Conservation (phyloP, 257 asterid genomes). For the Scutellaria baicalensis region DNA sequence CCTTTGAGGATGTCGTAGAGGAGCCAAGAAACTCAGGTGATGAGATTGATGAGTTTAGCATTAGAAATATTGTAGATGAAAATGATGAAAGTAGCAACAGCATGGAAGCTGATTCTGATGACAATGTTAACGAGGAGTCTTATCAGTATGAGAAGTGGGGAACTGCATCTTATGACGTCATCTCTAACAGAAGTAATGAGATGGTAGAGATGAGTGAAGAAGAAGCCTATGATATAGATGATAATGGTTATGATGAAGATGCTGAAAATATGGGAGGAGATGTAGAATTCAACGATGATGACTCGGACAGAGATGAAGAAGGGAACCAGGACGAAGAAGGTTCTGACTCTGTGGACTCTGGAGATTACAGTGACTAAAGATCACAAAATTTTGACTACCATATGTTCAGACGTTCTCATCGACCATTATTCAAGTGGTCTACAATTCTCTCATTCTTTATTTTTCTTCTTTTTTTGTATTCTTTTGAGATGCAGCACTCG, state of each 20-base stretch:
- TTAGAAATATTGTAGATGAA: constrained; percentile 20
- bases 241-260: constrained; percentile 26
- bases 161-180: constrained; percentile 12
- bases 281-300: constrained; percentile 23
- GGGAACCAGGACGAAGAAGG: constrained; percentile 33
- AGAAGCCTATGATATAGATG: constrained; percentile 40
- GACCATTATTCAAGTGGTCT: not conserved
- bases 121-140: constrained; percentile 24
- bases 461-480: not conserved
- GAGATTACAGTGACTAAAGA: constrained; percentile 64
- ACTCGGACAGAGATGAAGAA: constrained; percentile 21
- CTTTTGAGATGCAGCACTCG: constrained; percentile 25
- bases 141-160: constrained; percentile 42
- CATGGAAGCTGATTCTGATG: constrained; percentile 52
- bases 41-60: constrained; percentile 15
- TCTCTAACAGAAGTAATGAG: constrained; percentile 30
- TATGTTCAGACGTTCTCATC: not conserved
- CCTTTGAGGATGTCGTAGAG: constrained; percentile 22
- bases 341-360: constrained; percentile 52
- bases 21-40: constrained; percentile 22
- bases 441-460: not conserved
- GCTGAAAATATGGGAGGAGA: constrained; percentile 23
- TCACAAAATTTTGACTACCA: constrained; percentile 1
- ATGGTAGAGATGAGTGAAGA: constrained; percentile 58
- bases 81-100: constrained; percentile 43